Evolutionary conservation across 495 filamentous ascomycete species (phyloP).

Genomic region (Penicillium alfredii): DNA sequence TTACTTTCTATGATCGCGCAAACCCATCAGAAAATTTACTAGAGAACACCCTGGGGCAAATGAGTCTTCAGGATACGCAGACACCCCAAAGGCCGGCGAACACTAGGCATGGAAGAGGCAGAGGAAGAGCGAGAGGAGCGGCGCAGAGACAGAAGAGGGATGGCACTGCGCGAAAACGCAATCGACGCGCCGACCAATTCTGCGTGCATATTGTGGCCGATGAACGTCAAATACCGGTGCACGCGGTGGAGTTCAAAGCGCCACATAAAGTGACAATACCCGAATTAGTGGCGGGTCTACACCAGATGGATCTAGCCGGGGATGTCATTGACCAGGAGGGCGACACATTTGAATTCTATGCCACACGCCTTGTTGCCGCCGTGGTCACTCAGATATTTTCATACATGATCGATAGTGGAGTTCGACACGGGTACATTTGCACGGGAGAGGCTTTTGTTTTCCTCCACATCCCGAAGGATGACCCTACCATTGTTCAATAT

Average conservation of each 20-base stretch:
- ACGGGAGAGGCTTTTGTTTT: slow-evolving; percentile 43
- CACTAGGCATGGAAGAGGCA: slow-evolving; percentile 12
- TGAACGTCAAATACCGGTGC: too few species aligned
- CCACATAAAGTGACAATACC: too few species aligned
- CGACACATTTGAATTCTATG: background rate
- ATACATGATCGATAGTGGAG: slow-evolving; percentile 36
- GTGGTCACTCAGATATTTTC: slow-evolving; percentile 40
- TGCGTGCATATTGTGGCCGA: too few species aligned
- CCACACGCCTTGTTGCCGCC: slow-evolving; percentile 12
- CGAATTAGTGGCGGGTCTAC: slow-evolving; percentile 3
- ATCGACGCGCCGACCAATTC: slow-evolving; percentile 16
- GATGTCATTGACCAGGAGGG: background rate
- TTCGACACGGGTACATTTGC: slow-evolving; percentile 37
- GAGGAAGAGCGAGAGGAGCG: slow-evolving; percentile 14
- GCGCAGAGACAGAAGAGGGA: slow-evolving; percentile 12
- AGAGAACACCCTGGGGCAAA: slow-evolving; percentile 18
- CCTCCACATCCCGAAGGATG: slow-evolving; percentile 33
- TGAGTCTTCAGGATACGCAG: slow-evolving; percentile 13
- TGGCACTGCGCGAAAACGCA: slow-evolving; percentile 11
- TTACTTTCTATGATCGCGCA: slow-evolving; percentile 20
- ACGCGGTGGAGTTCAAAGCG: too few species aligned
- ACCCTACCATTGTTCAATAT: too few species aligned
- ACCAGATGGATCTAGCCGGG: too few species aligned
- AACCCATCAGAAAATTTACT: slow-evolving; percentile 14
- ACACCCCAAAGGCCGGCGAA: slow-evolving; percentile 14